Base-by-base conservation (phyloP, 2,329 filamentous ascomycete species). In the Periconia sp. region DNA sequence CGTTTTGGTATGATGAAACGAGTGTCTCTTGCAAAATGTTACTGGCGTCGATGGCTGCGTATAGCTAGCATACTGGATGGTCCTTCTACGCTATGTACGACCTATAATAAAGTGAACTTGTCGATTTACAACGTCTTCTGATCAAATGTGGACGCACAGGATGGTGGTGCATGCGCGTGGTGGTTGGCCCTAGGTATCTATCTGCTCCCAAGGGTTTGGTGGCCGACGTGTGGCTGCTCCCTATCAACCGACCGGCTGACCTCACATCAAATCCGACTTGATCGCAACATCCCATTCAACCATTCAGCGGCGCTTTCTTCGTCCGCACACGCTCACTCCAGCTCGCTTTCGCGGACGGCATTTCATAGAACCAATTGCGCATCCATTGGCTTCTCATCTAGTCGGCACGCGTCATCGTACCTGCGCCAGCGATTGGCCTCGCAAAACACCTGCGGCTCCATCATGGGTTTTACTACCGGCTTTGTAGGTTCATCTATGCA, bases 381-480 rank as follows among this genome's bases (percentile, higher is more conserved):
- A 19, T 13, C n/a, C 10, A 47, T 41, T 48, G 46, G 33, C 18
- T 17, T 35, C 35, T n/a, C 19, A 40, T 20, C 19, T 17, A 5
- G 6, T 33, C 45, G 15, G 15, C n/a, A 33, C 20, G 23, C 30
- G 40, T 15, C 45, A 15, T 31, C 3, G 5, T 10, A 37, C 30
- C 30, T 20, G 33, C 42, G 42, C 42, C 19, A 27, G 27, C 42
- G 14, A 23, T 6, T 27, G 45, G 23, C n/a, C 18, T 46, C n/a
- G 15, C 48, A 27, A 37, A 33, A 49, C 27, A 46, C 41, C 20
- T 23, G 41, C 48, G 19, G 19, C 30, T 46, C 33, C 52, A 42
- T 51, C 60, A 81, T 81, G 79, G 79, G 79, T 67, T 80, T 81
- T 73, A 78, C 77, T 55, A 79, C 77, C 17, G 79, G 79, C 71